Conservation (phyloP, 768 basidiomycete genomes). For the Boletus huronensis region DNA sequence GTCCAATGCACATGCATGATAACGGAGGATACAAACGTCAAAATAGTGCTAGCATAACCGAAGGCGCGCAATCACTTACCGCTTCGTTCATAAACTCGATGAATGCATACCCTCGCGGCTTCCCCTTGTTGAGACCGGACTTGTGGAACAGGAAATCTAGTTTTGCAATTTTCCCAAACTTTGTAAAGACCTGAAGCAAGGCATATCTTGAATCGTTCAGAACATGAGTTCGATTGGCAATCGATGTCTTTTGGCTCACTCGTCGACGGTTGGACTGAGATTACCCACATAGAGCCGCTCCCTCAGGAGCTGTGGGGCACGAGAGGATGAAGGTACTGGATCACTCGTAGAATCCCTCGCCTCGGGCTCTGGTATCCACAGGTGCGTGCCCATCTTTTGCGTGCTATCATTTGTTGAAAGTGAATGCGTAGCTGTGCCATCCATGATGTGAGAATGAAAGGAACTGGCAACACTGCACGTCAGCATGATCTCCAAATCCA, state of each 20-base stretch:
- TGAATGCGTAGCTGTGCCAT: background rate
- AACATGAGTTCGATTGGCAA: background rate
- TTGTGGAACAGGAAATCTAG: slow-evolving; percentile 97
- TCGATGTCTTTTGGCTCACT: slow-evolving; percentile 47
- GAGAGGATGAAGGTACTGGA: slow-evolving; percentile 24
- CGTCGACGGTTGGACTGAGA: slow-evolving; percentile 80
- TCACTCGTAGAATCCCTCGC: slow-evolving; percentile 13
- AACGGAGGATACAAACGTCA: slow-evolving; percentile 25
- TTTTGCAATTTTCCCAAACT: slow-evolving; percentile 88
- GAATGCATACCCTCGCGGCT: slow-evolving; percentile 94
- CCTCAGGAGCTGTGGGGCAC: slow-evolving; percentile 38
- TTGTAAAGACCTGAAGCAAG: slow-evolving; percentile 85
- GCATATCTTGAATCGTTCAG: slow-evolving; percentile 58
- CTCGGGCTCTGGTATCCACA: slow-evolving; percentile 34
- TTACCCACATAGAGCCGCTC: slow-evolving; percentile 91
- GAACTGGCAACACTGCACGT: background rate
- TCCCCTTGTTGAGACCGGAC: slow-evolving; percentile 81
- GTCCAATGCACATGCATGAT: slow-evolving; percentile 19
- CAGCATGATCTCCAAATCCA: background rate
- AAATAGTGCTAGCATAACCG: slow-evolving; percentile 19
- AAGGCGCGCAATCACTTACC: slow-evolving; percentile 51
- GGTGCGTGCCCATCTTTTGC: slow-evolving; percentile 17
- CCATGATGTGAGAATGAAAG: slow-evolving; percentile 12
- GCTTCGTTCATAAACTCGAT: slow-evolving; percentile 76
- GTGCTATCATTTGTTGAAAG: background rate